Percentiles rank a stretch among this genome's conserved stretches.
Evolutionary conservation across 805 yeast genomes (phyloP).

Genomic region (Ogataea glucozyma): DNA sequence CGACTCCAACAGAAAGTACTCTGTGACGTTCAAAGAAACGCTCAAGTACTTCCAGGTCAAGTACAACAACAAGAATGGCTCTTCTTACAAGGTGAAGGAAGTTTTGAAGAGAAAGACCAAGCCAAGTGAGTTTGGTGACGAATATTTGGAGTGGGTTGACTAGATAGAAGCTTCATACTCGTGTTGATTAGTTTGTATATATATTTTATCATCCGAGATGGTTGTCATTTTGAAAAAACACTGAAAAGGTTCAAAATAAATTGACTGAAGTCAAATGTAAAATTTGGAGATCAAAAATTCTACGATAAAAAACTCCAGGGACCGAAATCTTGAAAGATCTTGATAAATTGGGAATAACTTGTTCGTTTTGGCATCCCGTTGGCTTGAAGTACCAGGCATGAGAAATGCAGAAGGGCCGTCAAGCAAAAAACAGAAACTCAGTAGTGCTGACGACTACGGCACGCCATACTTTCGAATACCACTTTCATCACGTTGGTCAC

Average conservation of each 20-base stretch:
- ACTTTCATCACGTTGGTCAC: slow-evolving; percentile 23
- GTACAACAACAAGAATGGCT: slow-evolving; percentile 60
- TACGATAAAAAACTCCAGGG: too few species aligned
- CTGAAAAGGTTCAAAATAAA: too few species aligned
- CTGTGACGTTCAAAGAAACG: slow-evolving; percentile 70
- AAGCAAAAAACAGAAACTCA: slow-evolving; percentile 1
- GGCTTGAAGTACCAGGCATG: too few species aligned
- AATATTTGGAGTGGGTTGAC: slow-evolving; percentile 50
- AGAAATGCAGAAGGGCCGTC: background rate
- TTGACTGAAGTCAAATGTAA: too few species aligned
- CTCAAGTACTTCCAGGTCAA: slow-evolving; percentile 56
- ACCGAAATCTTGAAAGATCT: too few species aligned
- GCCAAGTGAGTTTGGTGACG: slow-evolving; percentile 42
- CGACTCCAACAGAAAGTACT: slow-evolving; percentile 61
- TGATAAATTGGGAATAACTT: too few species aligned
- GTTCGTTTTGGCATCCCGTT: too few species aligned
- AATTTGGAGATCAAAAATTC: too few species aligned
- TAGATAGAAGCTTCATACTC: too few species aligned
- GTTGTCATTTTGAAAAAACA: background rate
- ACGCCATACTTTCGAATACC: slow-evolving; percentile 14
- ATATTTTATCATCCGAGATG: too few species aligned
- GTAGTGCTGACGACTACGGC: slow-evolving; percentile 6
- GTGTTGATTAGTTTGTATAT: too few species aligned
- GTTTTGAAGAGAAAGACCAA: slow-evolving; percentile 60
- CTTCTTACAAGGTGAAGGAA: slow-evolving; percentile 56